Evolutionary conservation across 176 grass and related monocot species (phyloP), one percentile per base, ranked within the genome.

Genomic region (Stipa capillata): DNA sequence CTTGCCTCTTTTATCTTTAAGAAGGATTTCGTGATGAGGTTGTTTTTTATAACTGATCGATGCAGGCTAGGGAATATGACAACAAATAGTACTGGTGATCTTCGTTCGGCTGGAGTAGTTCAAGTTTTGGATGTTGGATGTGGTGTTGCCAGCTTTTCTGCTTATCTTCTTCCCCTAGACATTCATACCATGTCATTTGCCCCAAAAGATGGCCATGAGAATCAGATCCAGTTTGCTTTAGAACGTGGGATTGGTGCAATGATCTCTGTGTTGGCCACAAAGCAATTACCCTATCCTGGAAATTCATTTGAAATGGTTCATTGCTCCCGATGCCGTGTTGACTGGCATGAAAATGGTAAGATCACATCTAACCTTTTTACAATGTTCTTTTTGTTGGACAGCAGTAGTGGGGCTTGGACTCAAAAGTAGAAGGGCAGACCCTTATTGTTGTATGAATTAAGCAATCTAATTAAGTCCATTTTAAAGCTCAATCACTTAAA

Each of bases 231-330:
- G 74, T 99, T 93, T 93, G 88, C 92, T 42, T 78, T 99, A 69
- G 96, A 99, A 79, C 86, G 96, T 85, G 96, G 92, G 72, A 95
- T 99, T 82, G 78, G 88, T 56, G 92, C 96, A 83, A 90, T 95
- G 85, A 93, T 99, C 53, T 95, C 92, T 72, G 86, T 93, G 42
- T 77, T 99, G 47, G 90, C 96, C 48, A 95, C 92, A n/a, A 99
- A 95, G 39, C 92, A 99, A 76, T 89, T 93, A 48, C 89, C 92
- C 37, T 93, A 93, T 73, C 92, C 89, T 75, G 79, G 45, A 79
- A 95, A 76, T 23, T 93, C 96, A 42, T 99, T 99, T 87, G 92
- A 99, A 81, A 94, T 99, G 96, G 90, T 99, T 45, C 96, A 99
- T 85, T 95, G 96, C 78, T 98, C 92, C 71, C 79, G 90, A 57